Evolutionary conservation across 169 alveolate species (phyloP), one percentile per base, ranked within the genome.

Genomic region (Plasmodium adleri): DNA sequence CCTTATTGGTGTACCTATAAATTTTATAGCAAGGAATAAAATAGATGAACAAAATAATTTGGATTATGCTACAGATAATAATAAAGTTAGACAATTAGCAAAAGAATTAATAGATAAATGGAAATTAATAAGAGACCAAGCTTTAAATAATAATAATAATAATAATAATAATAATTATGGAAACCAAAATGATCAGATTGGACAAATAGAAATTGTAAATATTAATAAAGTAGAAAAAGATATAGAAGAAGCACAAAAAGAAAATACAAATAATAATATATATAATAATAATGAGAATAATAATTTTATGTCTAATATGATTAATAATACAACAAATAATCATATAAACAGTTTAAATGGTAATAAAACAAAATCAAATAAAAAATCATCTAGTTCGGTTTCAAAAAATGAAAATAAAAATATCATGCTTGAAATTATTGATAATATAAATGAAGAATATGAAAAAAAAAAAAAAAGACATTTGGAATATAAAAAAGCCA

Each of bases 381-480:
- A 39, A 9, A 68, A 9, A 62, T 24, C 72, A 32, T 0, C 47
- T 6, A 56, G n/a, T 56, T 56, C 64, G 1, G 2, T 22, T 56
- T 17, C 17, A 56, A 17, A 8, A 17, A 56, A 32, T 17, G 83
- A 83, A 68, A 43, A 60, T 47, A 83, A 83, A 59, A 83, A 83
- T 43, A 83, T 83, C 39, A 83, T 83, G 91, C 85, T 83, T 13
- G 73, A 67, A 70, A 67, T 83, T 20, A 70, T 83, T 13, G 91
- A 71, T 28, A 70, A 73, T 2, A 3, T 83, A 56, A 83, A 83
- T 70, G 74, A 83, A 83, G 91, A 83, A 50, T 59, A 83, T 50
- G 86, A 83, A 26, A 83, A 83, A 56, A 83, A 83, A 58, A 83
- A 83, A 70, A 68, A 70, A 59, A 70, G 91, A 58, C 91, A 83